These are phyloP conservation scores for Boletus sp. DNA, from an alignment of 1,284 basidiomycete genomes.

Conservation along the genomic window DNA sequence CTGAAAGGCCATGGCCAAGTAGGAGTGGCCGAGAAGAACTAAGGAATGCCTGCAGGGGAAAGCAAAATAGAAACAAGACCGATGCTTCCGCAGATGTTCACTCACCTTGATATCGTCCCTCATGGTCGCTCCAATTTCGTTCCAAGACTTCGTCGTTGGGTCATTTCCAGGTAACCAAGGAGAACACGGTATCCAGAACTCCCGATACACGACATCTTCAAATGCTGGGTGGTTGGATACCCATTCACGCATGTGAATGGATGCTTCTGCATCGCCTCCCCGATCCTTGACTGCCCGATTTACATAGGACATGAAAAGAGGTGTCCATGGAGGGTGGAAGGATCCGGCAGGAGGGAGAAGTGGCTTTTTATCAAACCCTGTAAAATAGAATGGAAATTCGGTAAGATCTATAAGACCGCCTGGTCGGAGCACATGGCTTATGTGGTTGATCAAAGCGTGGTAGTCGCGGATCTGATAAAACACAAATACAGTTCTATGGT, in stretches of 20 bases:
- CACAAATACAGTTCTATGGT: conserved; percentile 12
- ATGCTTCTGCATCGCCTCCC: conserved; percentile 62
- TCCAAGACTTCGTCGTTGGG: conserved; percentile 30
- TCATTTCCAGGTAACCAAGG: conserved; percentile 41
- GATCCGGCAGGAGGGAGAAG: conserved; percentile 41
- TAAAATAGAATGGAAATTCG: conserved; percentile 66
- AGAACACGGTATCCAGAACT: conserved; percentile 57
- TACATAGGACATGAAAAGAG: conserved; percentile 57
- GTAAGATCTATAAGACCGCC: conserved; percentile 61
- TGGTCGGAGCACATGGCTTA: conserved; percentile 61
- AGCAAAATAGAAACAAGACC: neutral
- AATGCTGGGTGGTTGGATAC: conserved; percentile 47
- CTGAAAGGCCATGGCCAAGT: conserved; percentile 55
- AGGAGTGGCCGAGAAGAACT: conserved; percentile 62
- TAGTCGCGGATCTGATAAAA: conserved; percentile 62
- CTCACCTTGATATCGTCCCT: conserved; percentile 44
- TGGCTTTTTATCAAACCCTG: conserved; percentile 46
- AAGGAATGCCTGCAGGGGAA: conserved; percentile 52
- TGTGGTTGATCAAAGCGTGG: conserved; percentile 59
- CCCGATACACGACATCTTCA: conserved; percentile 51
- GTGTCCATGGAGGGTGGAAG: conserved; percentile 48
- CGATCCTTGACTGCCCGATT: conserved; percentile 47
- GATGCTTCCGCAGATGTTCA: conserved; percentile 13
- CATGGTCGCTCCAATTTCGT: conserved; percentile 35
- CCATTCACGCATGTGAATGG: conserved; percentile 52